Base-by-base conservation (phyloP, 1,284 basidiomycete genomes). In the Peniophora sp. region DNA sequence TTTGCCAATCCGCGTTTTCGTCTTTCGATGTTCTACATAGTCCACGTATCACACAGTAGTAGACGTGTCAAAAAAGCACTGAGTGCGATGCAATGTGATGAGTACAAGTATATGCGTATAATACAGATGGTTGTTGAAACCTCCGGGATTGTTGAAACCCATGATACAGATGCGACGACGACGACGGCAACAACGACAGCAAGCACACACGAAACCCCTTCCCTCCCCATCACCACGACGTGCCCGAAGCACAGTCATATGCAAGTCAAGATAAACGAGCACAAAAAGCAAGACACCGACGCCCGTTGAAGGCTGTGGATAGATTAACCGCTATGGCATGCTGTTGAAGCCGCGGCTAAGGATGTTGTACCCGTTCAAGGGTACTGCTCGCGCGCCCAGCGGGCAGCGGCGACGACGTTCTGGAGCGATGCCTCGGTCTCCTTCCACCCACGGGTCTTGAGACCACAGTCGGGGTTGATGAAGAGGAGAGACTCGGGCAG, bases 391-490 rank as follows among this genome's bases (percentile, higher is more conserved):
- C 92, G 88, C 61, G 92, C 92, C 91, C 90, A 94, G 66, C 86
- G 83, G 62, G 92, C 92, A 67, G 84, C 92, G 58, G 81, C 80
- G 65, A 97, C 96, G 63, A 96, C 80, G 77, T 97, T 97, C 62
- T 72, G 67, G 66, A 96, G 83, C 43, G 90, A 88, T 60, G 85
- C 81, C 75, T 97, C 90, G 53, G 92, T 96, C 79, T 98, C 95
- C 69, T 88, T 85, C 95, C 94, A 97, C 58, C 85, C 90, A 76
- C 94, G 92, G 63, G 93, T 96, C 82, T 95, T 95, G 59, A 91
- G 73, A 70, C 88, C 88, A 61, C 88, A 91, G 67, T 91, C 88
- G 55, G 97, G 96, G 82, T 98, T 98, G 73, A 98, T 78, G 68
- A 94, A 91, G 70, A 92, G 81, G 54, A 93, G 78, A 55, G 86